phyloP scores from a whole-genome alignment of 345 rosid genomes.

The Erucastrum elatum region DNA sequence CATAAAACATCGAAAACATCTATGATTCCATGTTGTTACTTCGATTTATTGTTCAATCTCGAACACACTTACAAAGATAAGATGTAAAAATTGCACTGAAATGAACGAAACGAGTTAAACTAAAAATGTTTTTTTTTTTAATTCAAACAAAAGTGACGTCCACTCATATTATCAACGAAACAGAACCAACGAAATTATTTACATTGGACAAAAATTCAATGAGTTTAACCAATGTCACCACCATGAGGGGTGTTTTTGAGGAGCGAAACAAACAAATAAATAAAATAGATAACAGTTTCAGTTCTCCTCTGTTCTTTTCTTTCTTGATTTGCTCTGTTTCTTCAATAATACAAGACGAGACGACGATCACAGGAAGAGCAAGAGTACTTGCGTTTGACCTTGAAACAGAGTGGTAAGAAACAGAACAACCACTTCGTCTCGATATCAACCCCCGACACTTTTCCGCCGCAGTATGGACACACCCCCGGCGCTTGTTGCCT shows the following conservation, averaged over 20 bases:
- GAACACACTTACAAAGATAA: too few relatives aligned
- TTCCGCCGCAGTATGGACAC: conserved; percentile 83
- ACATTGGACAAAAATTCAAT: conserved; percentile 2
- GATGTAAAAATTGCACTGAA: too few relatives aligned
- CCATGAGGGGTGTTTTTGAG: conserved; percentile 6
- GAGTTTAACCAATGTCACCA: conserved; percentile 20
- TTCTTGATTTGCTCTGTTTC: neutral
- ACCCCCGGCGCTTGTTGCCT: conserved; percentile 75
- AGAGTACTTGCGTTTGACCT: conserved; percentile 54
- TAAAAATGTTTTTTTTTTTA: neutral
- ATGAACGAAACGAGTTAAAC: too few relatives aligned
- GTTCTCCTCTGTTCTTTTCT: neutral
- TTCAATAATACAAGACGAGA: conserved; percentile 40
- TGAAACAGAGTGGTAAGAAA: conserved; percentile 69
- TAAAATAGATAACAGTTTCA: conserved; percentile 6
- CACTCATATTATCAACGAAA: conserved; percentile 1
- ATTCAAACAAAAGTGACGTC: neutral
- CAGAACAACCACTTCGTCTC: conserved; percentile 69
- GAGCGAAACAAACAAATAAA: conserved; percentile 12
- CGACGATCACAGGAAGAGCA: conserved; percentile 66
- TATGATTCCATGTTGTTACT: too few relatives aligned
- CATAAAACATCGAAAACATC: too few relatives aligned
- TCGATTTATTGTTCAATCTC: too few relatives aligned
- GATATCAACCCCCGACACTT: conserved; percentile 32
- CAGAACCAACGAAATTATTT: conserved; percentile 4